Conservation (phyloP, 306 rosid species). For the Vachellia collinsii region DNA sequence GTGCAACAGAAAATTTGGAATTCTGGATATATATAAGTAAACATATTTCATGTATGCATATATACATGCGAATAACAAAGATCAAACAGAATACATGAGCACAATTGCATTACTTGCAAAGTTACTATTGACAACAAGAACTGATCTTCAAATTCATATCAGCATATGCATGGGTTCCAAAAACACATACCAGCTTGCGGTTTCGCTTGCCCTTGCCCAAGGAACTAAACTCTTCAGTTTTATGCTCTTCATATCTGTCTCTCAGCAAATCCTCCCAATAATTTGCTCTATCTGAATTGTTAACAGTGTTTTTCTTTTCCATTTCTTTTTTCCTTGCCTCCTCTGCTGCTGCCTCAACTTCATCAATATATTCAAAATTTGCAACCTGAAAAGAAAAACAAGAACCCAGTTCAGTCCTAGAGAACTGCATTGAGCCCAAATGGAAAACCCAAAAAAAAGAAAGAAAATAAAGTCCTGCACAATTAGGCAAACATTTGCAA, state of each 20-base stretch:
- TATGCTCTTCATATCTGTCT: conserved; percentile 87
- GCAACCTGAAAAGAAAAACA: conserved; percentile 73
- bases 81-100: conserved; percentile 25
- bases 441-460: not conserved
- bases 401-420: conserved; percentile 18
- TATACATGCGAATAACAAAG: conserved; percentile 8
- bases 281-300: conserved; percentile 63
- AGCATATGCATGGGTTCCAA: conserved; percentile 19
- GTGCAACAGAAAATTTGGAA: not conserved
- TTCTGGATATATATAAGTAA: not conserved
- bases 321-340: conserved; percentile 63
- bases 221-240: conserved; percentile 85
- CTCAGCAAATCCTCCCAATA: conserved; percentile 94
- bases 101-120: conserved; percentile 22
- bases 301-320: conserved; percentile 41
- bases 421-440: conserved; percentile 22
- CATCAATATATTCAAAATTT: conserved; percentile 93
- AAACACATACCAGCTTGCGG: conserved; percentile 77
- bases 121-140: conserved; percentile 23
- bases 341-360: conserved; percentile 75
- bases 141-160: conserved; percentile 11
- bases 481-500: conserved; percentile 1
- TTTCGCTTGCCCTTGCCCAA: conserved; percentile 96
- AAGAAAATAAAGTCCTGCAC: not conserved
- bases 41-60: not conserved